Percentiles rank a stretch among this genome's conserved stretches.
phyloP scores from a whole-genome alignment of 2,329 filamentous ascomycete species.

The Arthrobotrys sinensis region DNA sequence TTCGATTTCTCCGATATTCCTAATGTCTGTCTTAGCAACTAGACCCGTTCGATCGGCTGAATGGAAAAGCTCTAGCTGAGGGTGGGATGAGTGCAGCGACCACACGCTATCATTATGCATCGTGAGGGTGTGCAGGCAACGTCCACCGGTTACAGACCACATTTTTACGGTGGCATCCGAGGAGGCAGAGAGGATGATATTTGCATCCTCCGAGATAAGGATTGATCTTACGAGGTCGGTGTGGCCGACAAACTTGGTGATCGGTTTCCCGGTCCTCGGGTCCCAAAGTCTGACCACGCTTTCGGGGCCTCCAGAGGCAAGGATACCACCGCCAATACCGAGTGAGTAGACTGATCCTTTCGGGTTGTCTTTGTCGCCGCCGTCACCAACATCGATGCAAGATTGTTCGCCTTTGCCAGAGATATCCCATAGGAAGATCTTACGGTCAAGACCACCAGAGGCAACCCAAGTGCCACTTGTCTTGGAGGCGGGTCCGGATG shows the following conservation, averaged over 20 bases:
- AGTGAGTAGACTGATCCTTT: constrained; percentile 97
- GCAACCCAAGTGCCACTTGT: constrained; percentile 84
- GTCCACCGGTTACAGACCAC: constrained; percentile 94
- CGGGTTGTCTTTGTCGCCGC: constrained; percentile 83
- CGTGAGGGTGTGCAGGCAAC: constrained; percentile 97
- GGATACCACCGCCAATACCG: constrained; percentile 81
- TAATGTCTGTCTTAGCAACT: constrained; percentile 95
- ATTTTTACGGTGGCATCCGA: constrained; percentile 98
- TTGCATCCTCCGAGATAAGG: constrained; percentile 87
- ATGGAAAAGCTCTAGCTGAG: constrained; percentile 89
- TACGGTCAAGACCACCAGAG: constrained; percentile 91
- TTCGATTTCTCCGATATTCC: constrained; percentile 76
- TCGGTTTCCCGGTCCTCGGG: constrained; percentile 85
- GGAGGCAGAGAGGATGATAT: constrained; percentile 92
- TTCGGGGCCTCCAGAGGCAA: constrained; percentile 94
- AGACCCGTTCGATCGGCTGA: constrained; percentile 92
- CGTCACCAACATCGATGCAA: constrained; percentile 81
- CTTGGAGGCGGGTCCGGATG: constrained; percentile 78
- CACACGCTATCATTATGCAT: constrained; percentile 99
- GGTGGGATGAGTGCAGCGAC: constrained; percentile 92
- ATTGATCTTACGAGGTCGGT: constrained; percentile 95
- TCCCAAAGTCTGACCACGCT: constrained; percentile 95
- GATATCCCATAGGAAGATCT: constrained; percentile 93
- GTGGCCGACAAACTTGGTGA: constrained; percentile 97
- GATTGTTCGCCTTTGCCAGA: constrained; percentile 84